Conservation (phyloP, 2,329 filamentous ascomycete genomes). For the Colletotrichum spaethianum region DNA sequence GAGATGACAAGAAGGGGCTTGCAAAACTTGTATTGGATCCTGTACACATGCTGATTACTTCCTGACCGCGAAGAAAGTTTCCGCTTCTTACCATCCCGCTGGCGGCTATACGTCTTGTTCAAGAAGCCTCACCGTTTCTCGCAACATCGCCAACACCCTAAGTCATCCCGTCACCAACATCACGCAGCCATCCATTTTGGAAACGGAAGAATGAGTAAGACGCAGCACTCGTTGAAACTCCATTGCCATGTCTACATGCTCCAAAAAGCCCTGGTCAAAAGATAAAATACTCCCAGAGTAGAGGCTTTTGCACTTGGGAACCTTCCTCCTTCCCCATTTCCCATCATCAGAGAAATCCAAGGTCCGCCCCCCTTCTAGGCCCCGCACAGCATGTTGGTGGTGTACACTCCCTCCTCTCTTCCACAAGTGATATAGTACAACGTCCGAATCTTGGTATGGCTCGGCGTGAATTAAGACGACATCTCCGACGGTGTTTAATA, state of each 20-base stretch:
- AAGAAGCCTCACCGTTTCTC: background rate
- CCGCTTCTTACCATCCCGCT: background rate
- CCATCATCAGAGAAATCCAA: background rate
- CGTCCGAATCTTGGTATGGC: background rate
- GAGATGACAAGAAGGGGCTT: background rate
- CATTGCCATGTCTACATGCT: slow-evolving; percentile 35
- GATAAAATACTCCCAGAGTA: slow-evolving; percentile 19
- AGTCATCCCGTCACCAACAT: background rate
- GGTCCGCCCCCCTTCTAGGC: background rate
- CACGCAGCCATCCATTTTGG: background rate
- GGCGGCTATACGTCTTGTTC: background rate
- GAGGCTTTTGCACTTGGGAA: slow-evolving; percentile 14
- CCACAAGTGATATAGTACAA: slow-evolving; percentile 24
- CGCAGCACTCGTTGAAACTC: slow-evolving; percentile 21
- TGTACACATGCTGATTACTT: background rate
- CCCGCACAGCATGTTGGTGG: slow-evolving; percentile 1
- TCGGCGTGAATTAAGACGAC: slow-evolving; percentile 2
- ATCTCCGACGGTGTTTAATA: background rate
- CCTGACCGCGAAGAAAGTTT: too few relatives aligned
- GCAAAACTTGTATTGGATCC: background rate
- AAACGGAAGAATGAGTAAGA: background rate
- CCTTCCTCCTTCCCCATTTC: background rate
- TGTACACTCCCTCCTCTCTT: slow-evolving; percentile 11
- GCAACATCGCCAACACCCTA: background rate
- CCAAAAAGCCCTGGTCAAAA: slow-evolving; percentile 10